A percentile compares a stretch with the other conserved stretches of the same genome.
Evolutionary conservation across 257 asterid species (phyloP).

Genomic region (Nyctanthes arbortristis): DNA sequence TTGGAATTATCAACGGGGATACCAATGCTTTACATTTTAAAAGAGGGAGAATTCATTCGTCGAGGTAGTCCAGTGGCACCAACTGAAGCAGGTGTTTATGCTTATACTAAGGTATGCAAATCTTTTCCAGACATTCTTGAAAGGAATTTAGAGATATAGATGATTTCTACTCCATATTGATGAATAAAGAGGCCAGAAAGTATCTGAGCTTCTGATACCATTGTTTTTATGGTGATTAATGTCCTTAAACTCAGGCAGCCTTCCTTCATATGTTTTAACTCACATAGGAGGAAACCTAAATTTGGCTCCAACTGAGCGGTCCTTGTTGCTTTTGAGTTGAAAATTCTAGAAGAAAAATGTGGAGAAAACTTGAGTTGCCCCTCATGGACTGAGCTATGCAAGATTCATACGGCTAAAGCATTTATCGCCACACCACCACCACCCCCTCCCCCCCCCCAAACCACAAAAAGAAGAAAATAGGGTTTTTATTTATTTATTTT

Average conservation of each 20-base stretch:
- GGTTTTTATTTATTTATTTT: too few relatives aligned
- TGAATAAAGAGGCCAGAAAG: too few relatives aligned
- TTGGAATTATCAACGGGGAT: constrained; percentile 96
- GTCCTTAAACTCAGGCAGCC: neutral
- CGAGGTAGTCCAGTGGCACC: constrained; percentile 98
- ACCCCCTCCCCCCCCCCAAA: too few relatives aligned
- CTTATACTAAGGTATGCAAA: constrained; percentile 80
- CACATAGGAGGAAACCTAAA: neutral
- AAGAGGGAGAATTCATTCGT: constrained; percentile 82
- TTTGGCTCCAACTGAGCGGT: neutral
- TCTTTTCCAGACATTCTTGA: constrained; percentile 5
- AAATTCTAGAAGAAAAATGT: too few relatives aligned
- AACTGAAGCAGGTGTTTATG: constrained; percentile 85
- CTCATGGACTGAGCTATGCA: neutral
- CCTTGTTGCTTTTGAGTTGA: neutral
- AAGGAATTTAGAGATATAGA: neutral
- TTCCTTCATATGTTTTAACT: neutral
- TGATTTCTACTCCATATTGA: too few relatives aligned
- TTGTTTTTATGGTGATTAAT: neutral
- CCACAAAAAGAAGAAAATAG: too few relatives aligned
- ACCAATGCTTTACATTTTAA: constrained; percentile 95
- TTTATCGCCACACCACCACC: too few relatives aligned
- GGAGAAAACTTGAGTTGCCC: neutral
- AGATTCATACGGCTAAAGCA: neutral
- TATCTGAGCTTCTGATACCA: neutral